Conservation (phyloP, 805 yeast genomes). For the Barnettozyma botsteinii region DNA sequence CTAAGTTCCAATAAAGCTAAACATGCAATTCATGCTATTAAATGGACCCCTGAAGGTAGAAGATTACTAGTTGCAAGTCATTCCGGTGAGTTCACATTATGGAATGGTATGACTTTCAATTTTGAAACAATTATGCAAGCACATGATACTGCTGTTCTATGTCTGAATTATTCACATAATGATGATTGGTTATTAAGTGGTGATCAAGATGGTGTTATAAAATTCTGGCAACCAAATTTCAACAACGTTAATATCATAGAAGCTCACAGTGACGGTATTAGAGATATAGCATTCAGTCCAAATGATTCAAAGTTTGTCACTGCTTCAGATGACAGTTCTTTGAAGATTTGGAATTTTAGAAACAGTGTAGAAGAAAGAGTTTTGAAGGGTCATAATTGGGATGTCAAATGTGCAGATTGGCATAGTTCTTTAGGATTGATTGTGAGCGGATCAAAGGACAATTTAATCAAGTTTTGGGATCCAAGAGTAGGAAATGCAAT, state of each 20-base stretch:
- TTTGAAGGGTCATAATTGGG: conserved; percentile 96
- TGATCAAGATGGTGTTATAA: conserved; percentile 85
- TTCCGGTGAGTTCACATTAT: conserved; percentile 92
- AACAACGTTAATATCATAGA: conserved; percentile 83
- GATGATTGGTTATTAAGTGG: conserved; percentile 95
- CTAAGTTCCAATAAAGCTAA: conserved; percentile 85
- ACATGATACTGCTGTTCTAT: conserved; percentile 83
- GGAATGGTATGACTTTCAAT: conserved; percentile 94
- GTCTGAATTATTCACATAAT: conserved; percentile 76
- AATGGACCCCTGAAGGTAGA: conserved; percentile 96
- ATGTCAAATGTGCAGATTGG: conserved; percentile 96
- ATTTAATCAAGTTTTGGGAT: conserved; percentile 91
- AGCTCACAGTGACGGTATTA: conserved; percentile 75
- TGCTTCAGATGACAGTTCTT: conserved; percentile 84
- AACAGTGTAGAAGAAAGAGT: conserved; percentile 78
- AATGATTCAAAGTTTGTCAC: conserved; percentile 90
- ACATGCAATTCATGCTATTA: conserved; percentile 84
- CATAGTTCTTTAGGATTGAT: conserved; percentile 83
- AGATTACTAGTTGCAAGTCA: conserved; percentile 84
- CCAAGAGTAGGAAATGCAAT: conserved; percentile 76
- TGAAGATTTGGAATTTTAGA: conserved; percentile 93
- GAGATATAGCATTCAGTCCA: conserved; percentile 87
- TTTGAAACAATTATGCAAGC: conserved; percentile 99
- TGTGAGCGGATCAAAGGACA: conserved; percentile 93
- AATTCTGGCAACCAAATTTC: conserved; percentile 97